phyloP scores from a whole-genome alignment of 441 rosid genomes.

The Geranium incanum region DNA sequence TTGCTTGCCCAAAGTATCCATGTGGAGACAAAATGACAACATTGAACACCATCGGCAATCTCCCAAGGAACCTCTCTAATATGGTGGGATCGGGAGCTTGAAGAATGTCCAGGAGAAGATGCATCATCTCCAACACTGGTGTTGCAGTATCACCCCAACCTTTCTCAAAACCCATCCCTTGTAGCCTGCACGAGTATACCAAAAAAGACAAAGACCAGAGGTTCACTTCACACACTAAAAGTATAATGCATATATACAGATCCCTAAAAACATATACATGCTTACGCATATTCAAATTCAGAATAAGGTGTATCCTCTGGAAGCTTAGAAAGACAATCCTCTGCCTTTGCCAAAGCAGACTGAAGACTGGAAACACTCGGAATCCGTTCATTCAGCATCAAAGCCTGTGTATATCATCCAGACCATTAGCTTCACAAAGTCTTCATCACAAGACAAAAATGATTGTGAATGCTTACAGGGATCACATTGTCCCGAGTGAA shows the following conservation, averaged over 20 bases:
- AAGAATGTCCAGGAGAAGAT: slow-evolving; percentile 81
- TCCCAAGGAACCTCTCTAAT: slow-evolving; percentile 88
- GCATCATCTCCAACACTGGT: slow-evolving; percentile 62
- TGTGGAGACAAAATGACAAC: slow-evolving; percentile 93
- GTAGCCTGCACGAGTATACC: slow-evolving; percentile 36
- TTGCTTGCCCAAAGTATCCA: slow-evolving; percentile 97
- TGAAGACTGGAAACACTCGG: slow-evolving; percentile 57
- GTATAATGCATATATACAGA: background rate
- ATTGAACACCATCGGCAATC: slow-evolving; percentile 83
- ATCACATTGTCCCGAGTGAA: too few relatives aligned
- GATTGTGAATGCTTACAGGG: too few relatives aligned
- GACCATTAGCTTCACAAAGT: slow-evolving; percentile 14
- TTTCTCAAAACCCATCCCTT: slow-evolving; percentile 93
- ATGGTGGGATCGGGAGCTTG: slow-evolving; percentile 95
- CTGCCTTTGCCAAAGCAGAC: slow-evolving; percentile 65
- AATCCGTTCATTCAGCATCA: slow-evolving; percentile 95
- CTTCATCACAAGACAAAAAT: background rate
- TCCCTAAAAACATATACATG: background rate
- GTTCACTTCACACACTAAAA: background rate
- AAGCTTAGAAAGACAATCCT: slow-evolving; percentile 71
- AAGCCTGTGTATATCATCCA: slow-evolving; percentile 37
- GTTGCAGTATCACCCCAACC: slow-evolving; percentile 96
- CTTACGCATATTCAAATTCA: slow-evolving; percentile 65
- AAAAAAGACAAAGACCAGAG: background rate
- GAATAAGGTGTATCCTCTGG: slow-evolving; percentile 54